Conservation (phyloP, 1,284 basidiomycete genomes). For the Kalmanozyma brasiliensis region DNA sequence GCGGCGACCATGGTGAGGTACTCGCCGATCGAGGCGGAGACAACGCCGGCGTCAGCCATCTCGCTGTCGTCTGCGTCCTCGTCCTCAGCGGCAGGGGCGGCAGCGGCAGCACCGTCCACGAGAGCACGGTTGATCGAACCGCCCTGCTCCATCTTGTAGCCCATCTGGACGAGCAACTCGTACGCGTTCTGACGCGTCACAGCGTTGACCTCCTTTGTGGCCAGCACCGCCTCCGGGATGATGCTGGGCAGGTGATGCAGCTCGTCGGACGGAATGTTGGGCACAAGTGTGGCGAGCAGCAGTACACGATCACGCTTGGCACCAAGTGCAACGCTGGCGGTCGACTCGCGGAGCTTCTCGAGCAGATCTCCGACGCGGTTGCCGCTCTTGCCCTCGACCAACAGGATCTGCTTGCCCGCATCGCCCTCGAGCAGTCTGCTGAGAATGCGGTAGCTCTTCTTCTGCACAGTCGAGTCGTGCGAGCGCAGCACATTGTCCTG, state of each 20-base stretch:
- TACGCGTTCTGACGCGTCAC: conserved; percentile 89
- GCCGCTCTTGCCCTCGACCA: conserved; percentile 7
- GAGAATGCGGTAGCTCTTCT: conserved; percentile 91
- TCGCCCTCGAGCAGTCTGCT: conserved; percentile 71
- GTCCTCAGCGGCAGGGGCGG: conserved; percentile 23
- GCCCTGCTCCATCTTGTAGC: conserved; percentile 87
- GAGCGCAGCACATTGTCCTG: conserved; percentile 73
- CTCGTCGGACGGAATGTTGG: conserved; percentile 76
- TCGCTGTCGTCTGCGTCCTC: conserved; percentile 55
- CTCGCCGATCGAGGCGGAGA: conserved; percentile 84
- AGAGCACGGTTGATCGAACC: conserved; percentile 83
- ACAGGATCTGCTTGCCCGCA: conserved; percentile 47
- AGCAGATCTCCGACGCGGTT: conserved; percentile 53
- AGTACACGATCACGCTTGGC: conserved; percentile 87
- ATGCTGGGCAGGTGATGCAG: conserved; percentile 87
- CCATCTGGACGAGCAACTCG: conserved; percentile 90
- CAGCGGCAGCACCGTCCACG: conserved; percentile 73
- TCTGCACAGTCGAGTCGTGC: conserved; percentile 84
- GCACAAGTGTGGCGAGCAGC: conserved; percentile 80
- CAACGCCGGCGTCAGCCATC: conserved; percentile 68
- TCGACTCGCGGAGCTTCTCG: conserved; percentile 52
- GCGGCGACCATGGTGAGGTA: conserved; percentile 97
- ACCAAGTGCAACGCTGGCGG: conserved; percentile 77
- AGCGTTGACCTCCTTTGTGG: conserved; percentile 96
- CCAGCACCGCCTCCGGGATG: conserved; percentile 94